Conservation (phyloP, 2,329 filamentous ascomycete genomes). For the Cadophora sp. region DNA sequence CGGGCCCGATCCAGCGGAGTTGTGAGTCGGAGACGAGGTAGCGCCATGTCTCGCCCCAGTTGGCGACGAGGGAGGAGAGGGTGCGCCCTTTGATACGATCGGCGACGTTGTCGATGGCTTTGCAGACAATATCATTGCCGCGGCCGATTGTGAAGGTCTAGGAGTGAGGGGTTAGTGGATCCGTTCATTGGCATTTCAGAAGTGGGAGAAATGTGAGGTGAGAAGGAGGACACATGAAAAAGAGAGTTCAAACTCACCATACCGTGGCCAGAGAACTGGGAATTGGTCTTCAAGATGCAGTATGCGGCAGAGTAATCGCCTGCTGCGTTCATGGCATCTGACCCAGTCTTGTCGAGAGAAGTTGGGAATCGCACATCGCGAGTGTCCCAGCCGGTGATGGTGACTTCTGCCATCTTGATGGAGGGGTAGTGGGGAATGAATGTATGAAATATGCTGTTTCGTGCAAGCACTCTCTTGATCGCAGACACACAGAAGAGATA, state of each 20-base stretch:
- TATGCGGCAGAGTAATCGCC: slow-evolving; percentile 95
- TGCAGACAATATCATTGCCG: slow-evolving; percentile 91
- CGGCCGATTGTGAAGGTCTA: slow-evolving; percentile 84
- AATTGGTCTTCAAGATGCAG: slow-evolving; percentile 86
- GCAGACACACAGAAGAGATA: background rate
- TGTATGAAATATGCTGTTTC: background rate
- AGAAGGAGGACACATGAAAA: background rate
- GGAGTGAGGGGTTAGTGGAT: slow-evolving; percentile 19
- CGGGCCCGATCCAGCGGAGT: slow-evolving; percentile 90
- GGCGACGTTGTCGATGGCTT: slow-evolving; percentile 79
- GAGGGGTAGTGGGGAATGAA: background rate
- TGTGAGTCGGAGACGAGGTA: slow-evolving; percentile 91
- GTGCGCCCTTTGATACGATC: slow-evolving; percentile 78
- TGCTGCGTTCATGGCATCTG: slow-evolving; percentile 95
- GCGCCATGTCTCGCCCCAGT: slow-evolving; percentile 91
- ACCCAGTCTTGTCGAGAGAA: slow-evolving; percentile 95
- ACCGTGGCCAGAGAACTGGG: slow-evolving; percentile 73
- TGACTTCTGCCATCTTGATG: slow-evolving; percentile 61
- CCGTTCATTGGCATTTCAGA: background rate
- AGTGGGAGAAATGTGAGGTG: background rate
- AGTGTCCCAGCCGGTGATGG: slow-evolving; percentile 74
- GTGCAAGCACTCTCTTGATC: background rate
- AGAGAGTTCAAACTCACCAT: slow-evolving; percentile 61
- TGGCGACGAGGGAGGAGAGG: slow-evolving; percentile 75
- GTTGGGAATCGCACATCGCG: slow-evolving; percentile 84